phyloP scores from a whole-genome alignment of 208 protist genomes.

The Acanthamoeba polyphaga region DNA sequence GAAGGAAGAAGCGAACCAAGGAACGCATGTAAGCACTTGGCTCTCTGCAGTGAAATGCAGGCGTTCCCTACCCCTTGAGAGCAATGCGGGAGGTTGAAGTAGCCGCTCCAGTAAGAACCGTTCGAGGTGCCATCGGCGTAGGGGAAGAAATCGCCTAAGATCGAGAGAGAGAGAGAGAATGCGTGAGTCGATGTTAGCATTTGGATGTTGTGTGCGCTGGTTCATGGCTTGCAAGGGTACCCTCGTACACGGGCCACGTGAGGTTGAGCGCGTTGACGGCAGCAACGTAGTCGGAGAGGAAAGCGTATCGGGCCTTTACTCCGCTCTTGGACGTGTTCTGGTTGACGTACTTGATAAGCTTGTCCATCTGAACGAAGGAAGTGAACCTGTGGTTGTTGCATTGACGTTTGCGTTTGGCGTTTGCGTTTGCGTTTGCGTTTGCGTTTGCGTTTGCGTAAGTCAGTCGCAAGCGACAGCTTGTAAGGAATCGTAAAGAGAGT shows the following conservation, averaged over 20 bases:
- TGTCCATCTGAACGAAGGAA: conserved; percentile 76
- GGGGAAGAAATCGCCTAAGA: conserved; percentile 79
- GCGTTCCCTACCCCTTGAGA: conserved; percentile 65
- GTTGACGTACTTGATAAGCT: conserved; percentile 82
- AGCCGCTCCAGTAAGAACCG: conserved; percentile 81
- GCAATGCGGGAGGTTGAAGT: conserved; percentile 64
- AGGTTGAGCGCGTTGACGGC: conserved; percentile 73
- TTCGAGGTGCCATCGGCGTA: conserved; percentile 72
- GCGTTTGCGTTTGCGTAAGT: background rate
- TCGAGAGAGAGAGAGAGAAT: too few species aligned
- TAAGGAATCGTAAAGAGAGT: background rate
- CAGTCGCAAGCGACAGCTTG: background rate
- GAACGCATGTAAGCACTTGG: too few species aligned
- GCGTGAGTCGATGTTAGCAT: too few species aligned
- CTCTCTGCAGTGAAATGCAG: too few species aligned
- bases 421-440: too few species aligned
- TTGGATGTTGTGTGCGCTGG: background rate
- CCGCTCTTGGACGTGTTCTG: conserved; percentile 59
- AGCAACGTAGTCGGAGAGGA: conserved; percentile 80
- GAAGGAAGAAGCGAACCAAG: too few species aligned
- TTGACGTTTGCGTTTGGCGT: too few species aligned
- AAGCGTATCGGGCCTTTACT: conserved; percentile 78
- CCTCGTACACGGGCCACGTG: background rate
- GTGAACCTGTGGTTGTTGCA: background rate
- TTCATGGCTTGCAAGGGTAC: background rate